A percentile compares a stretch with the other conserved stretches of the same genome.
These are phyloP conservation scores for Tylopilus sp. DNA, from an alignment of 1,284 basidiomycete species.

Conservation along the genomic window DNA sequence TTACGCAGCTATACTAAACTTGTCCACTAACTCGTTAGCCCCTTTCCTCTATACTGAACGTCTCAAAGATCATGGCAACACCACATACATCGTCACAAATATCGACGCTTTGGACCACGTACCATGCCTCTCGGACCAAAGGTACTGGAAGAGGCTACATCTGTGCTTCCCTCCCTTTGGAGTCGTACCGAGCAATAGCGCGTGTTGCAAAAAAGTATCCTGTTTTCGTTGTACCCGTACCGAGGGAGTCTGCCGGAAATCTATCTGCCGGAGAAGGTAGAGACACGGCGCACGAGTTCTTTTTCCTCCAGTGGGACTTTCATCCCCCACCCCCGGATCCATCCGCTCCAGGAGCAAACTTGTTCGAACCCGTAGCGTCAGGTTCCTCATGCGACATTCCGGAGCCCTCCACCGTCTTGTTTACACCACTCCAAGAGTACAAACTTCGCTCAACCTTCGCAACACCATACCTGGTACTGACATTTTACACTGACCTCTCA, in stretches of 20 bases:
- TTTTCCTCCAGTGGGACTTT: conserved; percentile 83
- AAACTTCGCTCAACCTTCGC: conserved; percentile 85
- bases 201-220: conserved; percentile 61
- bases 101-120: conserved; percentile 82
- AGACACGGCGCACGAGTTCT: conserved; percentile 70
- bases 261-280: conserved; percentile 29
- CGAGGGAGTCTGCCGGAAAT: conserved; percentile 38
- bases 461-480: conserved; percentile 87
- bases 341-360: conserved; percentile 35
- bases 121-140: conserved; percentile 73
- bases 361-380: conserved; percentile 38
- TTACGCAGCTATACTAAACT: not conserved
- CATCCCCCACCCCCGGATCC: conserved; percentile 63
- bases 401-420: conserved; percentile 70
- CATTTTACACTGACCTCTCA: conserved; percentile 89
- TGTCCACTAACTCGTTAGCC: conserved; percentile 50
- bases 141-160: conserved; percentile 80
- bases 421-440: conserved; percentile 94
- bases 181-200: conserved; percentile 73
- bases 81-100: conserved; percentile 74
- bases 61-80: conserved; percentile 62
- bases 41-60: conserved; percentile 75
- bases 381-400: conserved; percentile 38
- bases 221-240: conserved; percentile 76
- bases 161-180: conserved; percentile 73